These are phyloP conservation scores for Amanita jacksonii DNA, from an alignment of 768 basidiomycete genomes.

Conservation along the genomic window DNA sequence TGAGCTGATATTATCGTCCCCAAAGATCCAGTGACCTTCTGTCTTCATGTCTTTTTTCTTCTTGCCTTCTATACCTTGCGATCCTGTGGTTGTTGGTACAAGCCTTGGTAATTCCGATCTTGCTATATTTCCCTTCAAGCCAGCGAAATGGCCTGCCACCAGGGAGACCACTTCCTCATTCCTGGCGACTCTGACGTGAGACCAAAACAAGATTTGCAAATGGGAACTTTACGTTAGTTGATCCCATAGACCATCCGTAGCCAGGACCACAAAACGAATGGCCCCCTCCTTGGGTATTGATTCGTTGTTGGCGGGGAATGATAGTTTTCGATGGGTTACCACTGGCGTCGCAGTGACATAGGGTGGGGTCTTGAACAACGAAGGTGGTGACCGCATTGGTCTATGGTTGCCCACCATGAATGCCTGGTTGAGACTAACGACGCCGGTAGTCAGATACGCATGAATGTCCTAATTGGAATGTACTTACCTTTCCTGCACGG, in stretches of 20 bases:
- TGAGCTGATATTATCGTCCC: conserved; percentile 67
- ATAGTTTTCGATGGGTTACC: conserved; percentile 65
- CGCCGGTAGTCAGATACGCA: neutral
- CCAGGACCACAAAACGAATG: conserved; percentile 76
- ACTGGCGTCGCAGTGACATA: conserved; percentile 84
- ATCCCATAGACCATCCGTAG: conserved; percentile 82
- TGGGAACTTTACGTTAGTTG: conserved; percentile 33
- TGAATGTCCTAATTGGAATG: neutral
- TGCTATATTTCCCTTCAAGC: conserved; percentile 54
- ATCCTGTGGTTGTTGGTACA: conserved; percentile 47
- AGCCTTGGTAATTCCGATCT: conserved; percentile 47
- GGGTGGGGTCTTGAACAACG: conserved; percentile 77
- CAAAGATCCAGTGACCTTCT: conserved; percentile 64
- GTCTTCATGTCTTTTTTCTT: conserved; percentile 27
- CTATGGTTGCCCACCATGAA: conserved; percentile 57
- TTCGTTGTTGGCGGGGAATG: conserved; percentile 32
- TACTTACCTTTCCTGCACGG: conserved; percentile 61
- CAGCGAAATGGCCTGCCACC: conserved; percentile 72
- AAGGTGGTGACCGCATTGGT: conserved; percentile 48
- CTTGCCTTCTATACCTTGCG: conserved; percentile 57
- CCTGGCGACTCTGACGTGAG: conserved; percentile 23
- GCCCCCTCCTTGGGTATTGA: conserved; percentile 22
- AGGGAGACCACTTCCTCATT: conserved; percentile 84
- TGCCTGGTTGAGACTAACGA: conserved; percentile 37
- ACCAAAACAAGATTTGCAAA: neutral